Evolutionary conservation across 768 basidiomycete species (phyloP).

Genomic region (Mycena maculata): DNA sequence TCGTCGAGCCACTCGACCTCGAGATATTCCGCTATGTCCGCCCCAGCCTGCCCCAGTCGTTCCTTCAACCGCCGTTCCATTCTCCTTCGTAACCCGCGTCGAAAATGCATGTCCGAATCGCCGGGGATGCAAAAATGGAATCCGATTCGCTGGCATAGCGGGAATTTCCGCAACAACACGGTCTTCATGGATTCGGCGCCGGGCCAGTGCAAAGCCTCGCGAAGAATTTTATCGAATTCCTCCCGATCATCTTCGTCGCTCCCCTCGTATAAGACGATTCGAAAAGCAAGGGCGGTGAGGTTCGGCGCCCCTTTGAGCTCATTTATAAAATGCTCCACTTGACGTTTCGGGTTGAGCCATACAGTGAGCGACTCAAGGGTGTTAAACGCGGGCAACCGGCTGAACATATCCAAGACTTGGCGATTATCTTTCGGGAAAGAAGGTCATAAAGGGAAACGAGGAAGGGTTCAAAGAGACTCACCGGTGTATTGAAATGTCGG

Average conservation of each 20-base stretch:
- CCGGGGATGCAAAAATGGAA: slow-evolving; percentile 6
- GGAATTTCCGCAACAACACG: slow-evolving; percentile 4
- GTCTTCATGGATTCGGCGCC: slow-evolving; percentile 2
- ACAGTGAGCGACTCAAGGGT: slow-evolving; percentile 4
- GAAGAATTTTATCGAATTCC: not conserved
- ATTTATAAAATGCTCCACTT: not conserved
- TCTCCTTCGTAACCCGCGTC: slow-evolving; percentile 11
- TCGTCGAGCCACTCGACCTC: slow-evolving; percentile 16
- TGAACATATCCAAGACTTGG: not conserved
- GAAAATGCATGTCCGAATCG: slow-evolving; percentile 13
- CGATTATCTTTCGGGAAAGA: not conserved
- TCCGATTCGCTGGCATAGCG: not conserved
- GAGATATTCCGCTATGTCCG: slow-evolving; percentile 10
- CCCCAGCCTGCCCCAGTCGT: not conserved
- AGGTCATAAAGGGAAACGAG: not conserved
- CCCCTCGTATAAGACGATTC: not conserved
- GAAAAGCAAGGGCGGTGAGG: slow-evolving; percentile 3
- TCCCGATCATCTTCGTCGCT: not conserved
- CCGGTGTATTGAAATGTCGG: not conserved
- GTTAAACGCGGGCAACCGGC: not conserved
- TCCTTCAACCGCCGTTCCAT: slow-evolving; percentile 18
- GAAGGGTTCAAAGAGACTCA: not conserved
- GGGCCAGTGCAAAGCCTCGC: not conserved
- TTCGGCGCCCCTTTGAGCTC: not conserved
- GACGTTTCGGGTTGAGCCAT: not conserved